A percentile compares a stretch with the other conserved stretches of the same genome.
These are phyloP conservation scores for Pezicula carpinea DNA, from an alignment of 2,329 filamentous ascomycete species.

Conservation along the genomic window DNA sequence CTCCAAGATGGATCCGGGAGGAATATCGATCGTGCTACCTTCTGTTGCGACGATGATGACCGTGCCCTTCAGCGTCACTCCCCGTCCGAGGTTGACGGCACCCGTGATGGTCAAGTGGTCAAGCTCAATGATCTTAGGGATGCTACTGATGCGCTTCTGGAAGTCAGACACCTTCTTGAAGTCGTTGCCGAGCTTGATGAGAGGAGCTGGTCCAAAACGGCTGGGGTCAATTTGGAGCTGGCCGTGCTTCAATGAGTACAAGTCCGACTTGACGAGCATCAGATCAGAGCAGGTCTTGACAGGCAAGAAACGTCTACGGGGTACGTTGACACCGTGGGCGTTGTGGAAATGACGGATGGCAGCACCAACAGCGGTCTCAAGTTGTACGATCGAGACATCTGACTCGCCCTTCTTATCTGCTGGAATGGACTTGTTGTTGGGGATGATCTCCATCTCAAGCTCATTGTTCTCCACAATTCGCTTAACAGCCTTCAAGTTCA, in stretches of 20 bases:
- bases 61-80: constrained; percentile 94
- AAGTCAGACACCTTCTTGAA: constrained; percentile 99
- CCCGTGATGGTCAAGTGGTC: constrained; percentile 97
- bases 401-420: constrained; percentile 99
- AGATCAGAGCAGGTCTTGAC: constrained; percentile 99
- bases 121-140: constrained; percentile 86
- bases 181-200: constrained; percentile 98
- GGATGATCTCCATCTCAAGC: constrained; percentile 99
- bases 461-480: constrained; percentile 98
- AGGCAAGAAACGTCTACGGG: constrained; percentile 93
- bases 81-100: constrained; percentile 92
- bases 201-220: constrained; percentile 91
- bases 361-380: constrained; percentile 96
- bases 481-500: constrained; percentile 97
- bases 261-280: constrained; percentile 98
- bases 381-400: constrained; percentile 93
- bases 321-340: constrained; percentile 98
- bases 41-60: constrained; percentile 99
- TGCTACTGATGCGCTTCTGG: constrained; percentile 80
- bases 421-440: constrained; percentile 97
- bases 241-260: constrained; percentile 98
- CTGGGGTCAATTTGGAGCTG: constrained; percentile 95
- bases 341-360: constrained; percentile 99
- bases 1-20: constrained; percentile 93
- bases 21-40: constrained; percentile 95